Conservation (phyloP, 2,329 filamentous ascomycete genomes). For the Aspergillus oerlinghausenensis region DNA sequence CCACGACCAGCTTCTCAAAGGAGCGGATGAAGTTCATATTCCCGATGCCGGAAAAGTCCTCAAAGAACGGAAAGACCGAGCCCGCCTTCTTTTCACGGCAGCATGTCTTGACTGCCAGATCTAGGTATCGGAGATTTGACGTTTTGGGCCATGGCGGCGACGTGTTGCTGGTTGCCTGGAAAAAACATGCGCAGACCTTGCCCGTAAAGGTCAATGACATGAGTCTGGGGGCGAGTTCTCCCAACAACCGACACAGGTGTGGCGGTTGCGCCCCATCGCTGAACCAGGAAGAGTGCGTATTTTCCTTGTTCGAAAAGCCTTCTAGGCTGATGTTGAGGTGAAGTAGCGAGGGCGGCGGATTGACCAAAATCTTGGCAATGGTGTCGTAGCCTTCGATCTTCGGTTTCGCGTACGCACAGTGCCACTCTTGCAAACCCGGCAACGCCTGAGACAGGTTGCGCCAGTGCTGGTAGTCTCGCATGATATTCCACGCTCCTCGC, state of each 20-base stretch:
- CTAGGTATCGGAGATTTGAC: slow-evolving; percentile 57
- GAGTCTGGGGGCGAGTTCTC: slow-evolving; percentile 55
- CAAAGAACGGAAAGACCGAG: slow-evolving; percentile 44
- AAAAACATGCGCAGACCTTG: slow-evolving; percentile 65
- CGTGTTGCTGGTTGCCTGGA: slow-evolving; percentile 53
- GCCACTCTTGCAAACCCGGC: slow-evolving; percentile 58
- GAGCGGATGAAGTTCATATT: slow-evolving; percentile 67
- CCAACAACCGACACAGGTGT: slow-evolving; percentile 64
- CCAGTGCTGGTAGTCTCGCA: slow-evolving; percentile 61
- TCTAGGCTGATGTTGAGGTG: slow-evolving; percentile 66
- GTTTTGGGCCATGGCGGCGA: slow-evolving; percentile 45
- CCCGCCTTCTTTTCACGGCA: slow-evolving; percentile 47
- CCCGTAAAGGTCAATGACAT: slow-evolving; percentile 70
- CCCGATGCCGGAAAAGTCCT: slow-evolving; percentile 66
- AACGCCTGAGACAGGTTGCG: slow-evolving; percentile 57
- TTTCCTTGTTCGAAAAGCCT: slow-evolving; percentile 65
- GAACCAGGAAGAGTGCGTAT: slow-evolving; percentile 51
- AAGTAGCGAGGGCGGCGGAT: slow-evolving; percentile 54
- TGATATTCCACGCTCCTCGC: slow-evolving; percentile 73
- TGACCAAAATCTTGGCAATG: slow-evolving; percentile 60
- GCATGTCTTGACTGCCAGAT: slow-evolving; percentile 70
- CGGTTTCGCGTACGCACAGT: slow-evolving; percentile 59
- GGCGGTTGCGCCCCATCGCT: slow-evolving; percentile 46
- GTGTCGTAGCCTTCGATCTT: slow-evolving; percentile 70
- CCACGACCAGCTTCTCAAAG: slow-evolving; percentile 65